Percentiles rank a stretch among this genome's conserved stretches.
Evolutionary conservation across 805 yeast species (phyloP).

Genomic region (Teunomyces barrocoloradensis): DNA sequence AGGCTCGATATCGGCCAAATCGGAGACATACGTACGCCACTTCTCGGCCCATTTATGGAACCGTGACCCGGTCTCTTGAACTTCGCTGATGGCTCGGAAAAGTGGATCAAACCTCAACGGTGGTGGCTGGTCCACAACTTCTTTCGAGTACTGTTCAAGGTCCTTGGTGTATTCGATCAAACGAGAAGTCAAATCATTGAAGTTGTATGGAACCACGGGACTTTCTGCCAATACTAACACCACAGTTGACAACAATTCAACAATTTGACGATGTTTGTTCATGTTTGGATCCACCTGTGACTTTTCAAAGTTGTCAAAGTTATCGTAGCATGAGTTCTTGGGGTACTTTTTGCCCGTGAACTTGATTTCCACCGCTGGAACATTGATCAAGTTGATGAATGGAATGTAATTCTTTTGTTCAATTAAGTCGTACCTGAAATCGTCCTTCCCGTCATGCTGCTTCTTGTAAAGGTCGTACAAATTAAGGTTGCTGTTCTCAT

Average conservation of each 20-base stretch:
- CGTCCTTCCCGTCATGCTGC: conserved; percentile 22
- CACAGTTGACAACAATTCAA: conserved; percentile 52
- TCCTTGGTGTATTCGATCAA: conserved; percentile 47
- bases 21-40: conserved; percentile 53
- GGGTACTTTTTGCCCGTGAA: conserved; percentile 47
- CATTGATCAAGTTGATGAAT: conserved; percentile 58
- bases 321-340: conserved; percentile 60
- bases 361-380: conserved; percentile 65
- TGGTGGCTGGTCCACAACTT: conserved; percentile 13
- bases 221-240: conserved; percentile 64
- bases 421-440: conserved; percentile 30
- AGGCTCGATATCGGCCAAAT: conserved; percentile 62
- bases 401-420: conserved; percentile 67
- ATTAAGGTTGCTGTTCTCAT: conserved; percentile 9
- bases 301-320: conserved; percentile 51
- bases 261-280: conserved; percentile 53
- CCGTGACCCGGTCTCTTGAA: conserved; percentile 36
- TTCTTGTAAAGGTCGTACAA: conserved; percentile 27
- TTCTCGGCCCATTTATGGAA: conserved; percentile 56
- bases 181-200: conserved; percentile 44
- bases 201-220: conserved; percentile 72
- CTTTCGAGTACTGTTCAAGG: conserved; percentile 39
- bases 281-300: conserved; percentile 53
- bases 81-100: conserved; percentile 21
- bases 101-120: conserved; percentile 23